phyloP scores from a whole-genome alignment of 1,139 yeast genomes.

The Wickerhamomyces sp. region DNA sequence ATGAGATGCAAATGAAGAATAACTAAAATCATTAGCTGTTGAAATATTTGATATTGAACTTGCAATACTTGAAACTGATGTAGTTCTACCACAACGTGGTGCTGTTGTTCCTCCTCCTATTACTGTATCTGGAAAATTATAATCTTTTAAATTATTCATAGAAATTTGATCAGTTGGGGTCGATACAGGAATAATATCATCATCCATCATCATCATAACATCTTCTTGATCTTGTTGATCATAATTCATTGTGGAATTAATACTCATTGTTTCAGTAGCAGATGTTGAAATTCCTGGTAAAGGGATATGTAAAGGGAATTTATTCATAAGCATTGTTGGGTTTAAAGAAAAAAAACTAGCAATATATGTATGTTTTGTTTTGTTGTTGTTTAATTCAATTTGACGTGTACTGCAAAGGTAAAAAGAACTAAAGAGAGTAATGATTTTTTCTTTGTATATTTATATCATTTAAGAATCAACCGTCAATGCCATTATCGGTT shows the following conservation, averaged over 20 bases:
- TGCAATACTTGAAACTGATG: constrained; percentile 23
- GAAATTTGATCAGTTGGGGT: constrained; percentile 22
- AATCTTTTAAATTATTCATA: constrained; percentile 2
- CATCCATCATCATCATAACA: constrained; percentile 7
- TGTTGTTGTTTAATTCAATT: too few relatives aligned
- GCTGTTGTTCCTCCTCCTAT: too few relatives aligned
- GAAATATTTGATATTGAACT: constrained; percentile 21
- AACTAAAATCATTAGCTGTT: constrained; percentile 18
- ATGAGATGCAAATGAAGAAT: constrained; percentile 22
- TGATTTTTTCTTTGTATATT: background rate
- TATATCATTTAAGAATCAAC: background rate
- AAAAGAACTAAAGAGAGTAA: too few relatives aligned
- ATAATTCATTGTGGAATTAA: background rate
- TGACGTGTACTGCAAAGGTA: too few relatives aligned
- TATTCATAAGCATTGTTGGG: constrained; percentile 10
- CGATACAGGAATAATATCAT: constrained; percentile 15
- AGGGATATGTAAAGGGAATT: constrained; percentile 11
- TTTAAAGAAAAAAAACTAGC: too few relatives aligned
- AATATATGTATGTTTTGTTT: too few relatives aligned
- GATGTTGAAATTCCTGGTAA: background rate
- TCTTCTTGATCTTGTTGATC: constrained; percentile 1
- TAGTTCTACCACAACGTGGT: constrained; percentile 22
- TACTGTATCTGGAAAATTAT: constrained; percentile 13
- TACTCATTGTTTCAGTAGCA: background rate
- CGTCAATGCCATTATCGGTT: background rate